Base-by-base conservation (phyloP, 2,329 filamentous ascomycete genomes). In the Lecanicillium sp. region DNA sequence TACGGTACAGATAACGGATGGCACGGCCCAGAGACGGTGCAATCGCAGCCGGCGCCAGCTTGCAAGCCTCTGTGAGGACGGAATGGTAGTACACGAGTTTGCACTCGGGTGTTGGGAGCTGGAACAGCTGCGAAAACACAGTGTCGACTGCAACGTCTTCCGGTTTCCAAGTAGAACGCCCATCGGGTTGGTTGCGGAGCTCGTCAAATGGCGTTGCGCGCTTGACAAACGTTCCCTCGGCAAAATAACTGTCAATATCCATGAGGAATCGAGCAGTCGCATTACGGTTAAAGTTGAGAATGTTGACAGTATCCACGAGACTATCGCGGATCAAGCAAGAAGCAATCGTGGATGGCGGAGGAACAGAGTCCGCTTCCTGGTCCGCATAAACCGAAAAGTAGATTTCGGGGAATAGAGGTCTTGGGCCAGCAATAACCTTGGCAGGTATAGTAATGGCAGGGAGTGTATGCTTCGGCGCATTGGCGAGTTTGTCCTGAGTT, bases 81-180 rank as follows among this genome's bases (percentile, higher is more conserved):
- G 89, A 84, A 61, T 98, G 92, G 59, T 95, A 98, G 63, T 95
- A 98, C 9, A 98, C 86, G 2, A 95, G 71, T 62, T 95, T 95
- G 64, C 95, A 88, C 61, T 95, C 87, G 0, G 92, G 79, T 4
- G 70, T 73, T 4, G 92, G 92, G 28, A 98, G 73, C 58, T 87
- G 84, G 56, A 95, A 85, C 30, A 98, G 71, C 60, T 96, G 90
- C 2, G 89, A 94, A 60, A 98, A 98, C 41, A 96, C 87, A 5
- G 90, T 88, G 59, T 98, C 92, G n/a, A 98, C 87, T 3, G 85
- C 85, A 42, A 96, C 84, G 62, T 98, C 92, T 64, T 98, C 92
- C 0, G 92, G 88, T 62, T 98, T 98, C 90, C 92, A 98, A 0
- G 86, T 89, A 12, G 83, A 78, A 46, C 74, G 73, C 38, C 76